Base-by-base conservation (phyloP, 2,329 filamentous ascomycete species). In the Arthrinium phaeospermum region DNA sequence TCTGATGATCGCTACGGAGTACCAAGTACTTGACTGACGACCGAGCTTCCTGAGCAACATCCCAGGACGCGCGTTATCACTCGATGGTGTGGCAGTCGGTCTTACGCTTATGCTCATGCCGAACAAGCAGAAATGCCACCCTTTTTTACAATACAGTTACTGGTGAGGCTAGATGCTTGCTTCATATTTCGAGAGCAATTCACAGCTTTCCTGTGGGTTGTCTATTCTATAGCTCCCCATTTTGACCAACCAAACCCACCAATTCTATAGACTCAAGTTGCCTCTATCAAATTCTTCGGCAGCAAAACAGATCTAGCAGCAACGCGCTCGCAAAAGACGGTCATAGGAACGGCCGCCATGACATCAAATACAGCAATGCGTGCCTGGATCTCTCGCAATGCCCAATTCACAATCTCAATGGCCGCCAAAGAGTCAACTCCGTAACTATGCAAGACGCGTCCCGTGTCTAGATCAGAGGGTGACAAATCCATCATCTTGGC, bases 391-490 rank as follows among this genome's bases (percentile, higher is more conserved):
- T 71, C 37, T 8, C 68, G 44, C n/a, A 71, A 72, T 1, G 75
- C 67, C 75, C 72, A 74, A 45, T 75, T 77, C 8, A 75, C 73
- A 44, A 77, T 30, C 70, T 77, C 75, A 5, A 77, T 74, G 7
- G 75, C 74, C 12, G 77, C 74, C 2, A 77, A 64, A 0, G 76
- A 77, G 68, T 77, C 76, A 0, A 77, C 74, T 0, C 76, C 76
- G 27, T 71, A 75, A 27, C 70, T 37, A 5, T 71, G 68, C 27
- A 73, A 69, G 1, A 71, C 68, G 53, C 68, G 44, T 24, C 16
- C 19, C 4, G 73, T 47, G 24, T 73, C 73, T 27, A 76, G 73
- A 1, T 75, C 74, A n/a, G 57, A 71, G 10, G 71, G 24, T 3
- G 72, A 57, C 22, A 77, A 74, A 7, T 72, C 70, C 3, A 71